Conservation (phyloP, 164 flowering plant species). For the Kingdonia uniflora region DNA sequence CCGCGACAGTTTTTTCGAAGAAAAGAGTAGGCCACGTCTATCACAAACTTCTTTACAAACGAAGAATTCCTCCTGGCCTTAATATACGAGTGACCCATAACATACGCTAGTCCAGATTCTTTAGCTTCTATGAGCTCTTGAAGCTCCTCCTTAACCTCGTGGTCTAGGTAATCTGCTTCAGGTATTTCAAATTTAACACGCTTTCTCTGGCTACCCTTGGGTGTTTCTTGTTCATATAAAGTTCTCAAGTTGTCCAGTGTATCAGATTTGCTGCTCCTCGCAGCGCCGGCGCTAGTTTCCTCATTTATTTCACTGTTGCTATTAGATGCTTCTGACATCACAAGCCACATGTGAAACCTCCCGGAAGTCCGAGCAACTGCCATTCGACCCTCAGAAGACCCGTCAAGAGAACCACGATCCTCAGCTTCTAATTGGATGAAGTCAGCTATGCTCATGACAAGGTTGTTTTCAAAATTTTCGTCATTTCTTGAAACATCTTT, state of each 20-base stretch:
- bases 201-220: not conserved
- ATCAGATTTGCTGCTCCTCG: not conserved
- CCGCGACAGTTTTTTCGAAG: slow-evolving; percentile 36
- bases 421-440: not conserved
- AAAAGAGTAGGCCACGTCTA: slow-evolving; percentile 33
- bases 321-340: not conserved
- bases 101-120: slow-evolving; percentile 31
- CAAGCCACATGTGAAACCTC: not conserved
- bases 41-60: slow-evolving; percentile 28
- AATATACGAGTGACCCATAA: slow-evolving; percentile 33
- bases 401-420: not conserved
- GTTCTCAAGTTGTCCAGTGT: not conserved
- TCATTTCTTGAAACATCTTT: not conserved
- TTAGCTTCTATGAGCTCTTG: slow-evolving; percentile 23
- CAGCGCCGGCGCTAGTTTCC: not conserved
- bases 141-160: not conserved
- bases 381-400: not conserved
- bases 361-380: too few species aligned
- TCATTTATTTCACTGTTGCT: not conserved
- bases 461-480: not conserved
- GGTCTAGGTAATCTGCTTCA: not conserved
- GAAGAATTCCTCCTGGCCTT: slow-evolving; percentile 31
- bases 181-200: not conserved
- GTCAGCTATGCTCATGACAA: not conserved
- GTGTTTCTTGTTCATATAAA: not conserved